Evolutionary conservation across 1,284 basidiomycete genomes (phyloP), one percentile per base, ranked within the genome.

Genomic region (Rhodotorula sp.): DNA sequence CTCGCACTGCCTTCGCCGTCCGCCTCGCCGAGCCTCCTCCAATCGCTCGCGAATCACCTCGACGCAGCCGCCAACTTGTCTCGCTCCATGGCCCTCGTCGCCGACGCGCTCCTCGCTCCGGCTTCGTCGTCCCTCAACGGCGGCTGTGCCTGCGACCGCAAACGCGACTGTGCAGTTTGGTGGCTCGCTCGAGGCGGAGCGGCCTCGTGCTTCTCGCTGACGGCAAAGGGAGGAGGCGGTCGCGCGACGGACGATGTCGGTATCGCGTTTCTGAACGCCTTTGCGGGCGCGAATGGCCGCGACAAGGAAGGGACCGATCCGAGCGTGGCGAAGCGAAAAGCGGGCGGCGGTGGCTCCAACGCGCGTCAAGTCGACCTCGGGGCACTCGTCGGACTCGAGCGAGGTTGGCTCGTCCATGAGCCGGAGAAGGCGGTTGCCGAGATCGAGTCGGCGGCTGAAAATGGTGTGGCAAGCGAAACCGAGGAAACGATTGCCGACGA

Each of bases 241-340:
- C n/a, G 48, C 15, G 23, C 54, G 57, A 38, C 45, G 3, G 66
- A 70, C 6, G 62, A 55, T 49, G 49, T 63, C 54, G 62, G 52
- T 10, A 12, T n/a, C 2, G 45, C 34, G 26, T 62, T 49, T 48
- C 48, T 50, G 68, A 76, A 57, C 87, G 90, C 82, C 85, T 84
- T 92, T 7, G 49, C n/a, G 83, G 83, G 4, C 84, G 87, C 7
- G 4, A 86, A 88, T 61, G 89, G 90, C 86, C 85, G 86, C 34
- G 83, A 84, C 49, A 86, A 90, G 70, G 87, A 89, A 69, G 73
- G 45, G 58, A 10, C 21, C 52, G 73, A 38, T 57, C 59, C 28
- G 62, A 48, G 28, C 61, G 67, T 19, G 65, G 69, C 45, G 55
- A 56, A 31, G 69, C 68, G 52, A 67, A 58, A 48, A 64, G 52